A percentile compares a stretch with the other conserved stretches of the same genome.
These are phyloP conservation scores for Teratosphaeria pseudoeucalypti DNA, from an alignment of 2,329 filamentous ascomycete genomes.

Conservation along the genomic window DNA sequence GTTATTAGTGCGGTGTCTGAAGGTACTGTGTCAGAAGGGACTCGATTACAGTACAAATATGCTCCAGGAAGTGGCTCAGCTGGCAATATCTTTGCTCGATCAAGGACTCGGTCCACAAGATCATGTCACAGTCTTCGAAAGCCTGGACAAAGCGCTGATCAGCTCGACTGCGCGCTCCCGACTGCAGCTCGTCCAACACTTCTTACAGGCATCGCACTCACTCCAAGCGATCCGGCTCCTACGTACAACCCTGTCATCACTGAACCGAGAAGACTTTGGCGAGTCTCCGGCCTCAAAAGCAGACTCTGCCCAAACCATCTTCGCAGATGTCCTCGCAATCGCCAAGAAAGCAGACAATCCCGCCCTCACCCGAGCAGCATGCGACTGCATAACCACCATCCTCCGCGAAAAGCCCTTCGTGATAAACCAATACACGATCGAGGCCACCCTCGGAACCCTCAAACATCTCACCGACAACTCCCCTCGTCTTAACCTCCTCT, in stretches of 20 bases:
- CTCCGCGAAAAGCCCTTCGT: conserved; percentile 25
- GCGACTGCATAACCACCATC: conserved; percentile 11
- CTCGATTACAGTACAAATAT: not conserved
- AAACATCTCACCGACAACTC: conserved; percentile 6
- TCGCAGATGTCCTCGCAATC: not conserved
- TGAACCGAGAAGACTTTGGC: not conserved
- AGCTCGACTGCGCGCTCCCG: not conserved
- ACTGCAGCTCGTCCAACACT: not conserved
- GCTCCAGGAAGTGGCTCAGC: not conserved
- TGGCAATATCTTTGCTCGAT: not conserved
- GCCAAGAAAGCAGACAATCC: not conserved
- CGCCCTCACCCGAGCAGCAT: conserved; percentile 2
- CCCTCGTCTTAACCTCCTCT: conserved; percentile 27
- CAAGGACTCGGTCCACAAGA: not conserved
- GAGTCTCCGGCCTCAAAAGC: not conserved
- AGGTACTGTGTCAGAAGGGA: not conserved
- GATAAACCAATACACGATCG: conserved; percentile 34
- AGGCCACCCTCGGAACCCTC: conserved; percentile 25
- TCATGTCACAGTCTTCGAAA: not conserved
- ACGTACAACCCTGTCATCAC: not conserved
- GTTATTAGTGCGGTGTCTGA: not conserved
- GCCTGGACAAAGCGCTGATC: not conserved
- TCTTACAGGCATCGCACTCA: not conserved
- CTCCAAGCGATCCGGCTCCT: not conserved
- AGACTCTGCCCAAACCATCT: not conserved